Conservation (phyloP, 2,329 filamentous ascomycete species). For the Aspergillus alliaceus region DNA sequence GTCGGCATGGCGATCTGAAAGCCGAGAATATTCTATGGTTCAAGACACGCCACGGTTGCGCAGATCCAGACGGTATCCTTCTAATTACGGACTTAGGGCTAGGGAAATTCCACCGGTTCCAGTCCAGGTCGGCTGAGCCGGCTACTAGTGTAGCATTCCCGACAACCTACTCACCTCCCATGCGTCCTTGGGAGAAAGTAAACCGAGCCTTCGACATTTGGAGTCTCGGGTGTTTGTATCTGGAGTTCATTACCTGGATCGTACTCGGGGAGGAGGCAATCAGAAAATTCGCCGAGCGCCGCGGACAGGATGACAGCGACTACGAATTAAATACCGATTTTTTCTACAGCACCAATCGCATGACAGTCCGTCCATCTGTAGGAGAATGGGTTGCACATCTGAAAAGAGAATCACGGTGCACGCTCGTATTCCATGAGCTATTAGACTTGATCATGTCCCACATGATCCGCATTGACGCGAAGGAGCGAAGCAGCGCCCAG, state of each 20-base stretch:
- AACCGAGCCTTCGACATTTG: constrained; percentile 26
- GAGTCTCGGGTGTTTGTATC: constrained; percentile 36
- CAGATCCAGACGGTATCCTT: constrained; percentile 17
- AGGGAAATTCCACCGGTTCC: constrained; percentile 32
- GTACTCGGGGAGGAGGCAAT: constrained; percentile 22
- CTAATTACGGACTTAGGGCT: constrained; percentile 39
- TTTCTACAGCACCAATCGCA: constrained; percentile 8
- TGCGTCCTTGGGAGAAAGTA: constrained; percentile 18
- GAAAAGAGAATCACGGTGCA: neutral
- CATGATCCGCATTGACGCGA: constrained; percentile 4
- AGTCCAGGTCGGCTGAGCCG: constrained; percentile 28
- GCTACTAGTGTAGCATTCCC: constrained; percentile 15
- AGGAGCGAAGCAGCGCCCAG: neutral
- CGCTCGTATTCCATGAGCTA: constrained; percentile 1
- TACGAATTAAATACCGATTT: neutral
- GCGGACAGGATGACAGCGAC: constrained; percentile 1
- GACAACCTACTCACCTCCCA: constrained; percentile 42
- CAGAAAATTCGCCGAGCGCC: neutral
- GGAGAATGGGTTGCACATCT: constrained; percentile 3
- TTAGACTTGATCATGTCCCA: constrained; percentile 8
- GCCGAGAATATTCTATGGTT: constrained; percentile 40
- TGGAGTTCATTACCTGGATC: constrained; percentile 41
- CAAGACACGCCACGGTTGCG: neutral
- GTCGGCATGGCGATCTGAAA: constrained; percentile 38
- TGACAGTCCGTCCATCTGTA: constrained; percentile 3